Evolutionary conservation across 1,284 basidiomycete genomes (phyloP), one percentile per base, ranked within the genome.

Genomic region (Grifola frondosa): DNA sequence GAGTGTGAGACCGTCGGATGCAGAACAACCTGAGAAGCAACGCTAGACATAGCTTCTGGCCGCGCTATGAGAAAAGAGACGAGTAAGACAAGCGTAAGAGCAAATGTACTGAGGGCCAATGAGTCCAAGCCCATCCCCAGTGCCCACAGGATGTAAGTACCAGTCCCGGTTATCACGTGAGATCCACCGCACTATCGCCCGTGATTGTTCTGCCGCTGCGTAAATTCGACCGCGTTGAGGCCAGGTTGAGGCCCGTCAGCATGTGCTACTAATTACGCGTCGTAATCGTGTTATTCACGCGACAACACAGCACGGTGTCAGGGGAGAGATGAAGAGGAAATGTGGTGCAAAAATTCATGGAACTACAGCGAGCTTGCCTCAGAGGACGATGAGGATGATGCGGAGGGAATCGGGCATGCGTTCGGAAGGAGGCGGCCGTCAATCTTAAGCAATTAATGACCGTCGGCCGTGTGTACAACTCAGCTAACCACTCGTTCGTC

Each of bases 1-100:
- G 79, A 70, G 57, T 88, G 81, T 31, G 86, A 85, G 34, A 92
- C 73, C 11, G 78, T 70, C 9, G 94, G 94, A 58, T 96, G 91
- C 30, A 97, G 77, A 49, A 97, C 74, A 52, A 94, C 60, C 60
- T 93, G 88, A 17, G 85, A 81, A 32, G 84, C 84, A 41, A 80
- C 50, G 50, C 67, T 74, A 32, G 84, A 71, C 85, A 88, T 87
- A 48, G 44, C 44, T 35, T 20, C 28, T 40, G 42, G 24, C 30
- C 30, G 32, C 37, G 34, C 32, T 39, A 28, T 31, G 20, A 22
- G 36, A 32, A 39, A 30, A 16, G 19, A 35, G 30, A 12, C 21
- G 39, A 34, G 29, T 29, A 42, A 39, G 37, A 25, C 21, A 20
- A 22, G 33, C 33, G 39, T 19, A 37, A 34, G 24, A 21, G 22